phyloP scores from a whole-genome alignment of 345 rosid species.

The Pistacia atlantica region DNA sequence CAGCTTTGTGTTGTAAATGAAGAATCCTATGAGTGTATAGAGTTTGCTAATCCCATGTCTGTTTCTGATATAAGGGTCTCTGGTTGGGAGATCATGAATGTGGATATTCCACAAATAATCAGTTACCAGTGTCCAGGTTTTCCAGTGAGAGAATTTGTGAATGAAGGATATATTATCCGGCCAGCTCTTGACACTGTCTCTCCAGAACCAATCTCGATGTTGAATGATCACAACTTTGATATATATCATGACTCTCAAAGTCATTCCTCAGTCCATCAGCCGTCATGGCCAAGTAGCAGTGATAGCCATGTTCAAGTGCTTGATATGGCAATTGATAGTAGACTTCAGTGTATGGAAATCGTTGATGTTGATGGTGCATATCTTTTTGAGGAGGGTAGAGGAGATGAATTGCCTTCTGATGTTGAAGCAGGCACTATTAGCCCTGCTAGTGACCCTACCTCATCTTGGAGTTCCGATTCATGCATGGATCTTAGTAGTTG shows the following conservation, averaged over 20 bases:
- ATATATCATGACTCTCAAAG: not conserved
- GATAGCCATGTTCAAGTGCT: constrained; percentile 23
- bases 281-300: constrained; percentile 19
- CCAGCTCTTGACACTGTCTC: constrained; percentile 10
- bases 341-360: constrained; percentile 19
- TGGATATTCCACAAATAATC: constrained; percentile 29
- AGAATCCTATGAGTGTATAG: constrained; percentile 25
- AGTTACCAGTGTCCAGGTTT: constrained; percentile 19
- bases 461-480: constrained; percentile 25
- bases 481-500: constrained; percentile 19
- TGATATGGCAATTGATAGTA: constrained; percentile 13
- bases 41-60: constrained; percentile 20
- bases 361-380: constrained; percentile 19
- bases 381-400: constrained; percentile 29
- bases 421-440: constrained; percentile 28
- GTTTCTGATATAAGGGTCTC: constrained; percentile 25
- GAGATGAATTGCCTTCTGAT: constrained; percentile 31
- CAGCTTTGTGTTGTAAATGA: constrained; percentile 29
- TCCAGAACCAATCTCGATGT: constrained; percentile 18
- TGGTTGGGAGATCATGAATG: constrained; percentile 33
- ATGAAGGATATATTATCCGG: constrained; percentile 15
- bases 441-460: constrained; percentile 25
- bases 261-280: constrained; percentile 12
- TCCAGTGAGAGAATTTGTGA: constrained; percentile 12
- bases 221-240: constrained; percentile 8